These are phyloP conservation scores for Murraya paniculata DNA, from an alignment of 345 rosid species.

Conservation along the genomic window DNA sequence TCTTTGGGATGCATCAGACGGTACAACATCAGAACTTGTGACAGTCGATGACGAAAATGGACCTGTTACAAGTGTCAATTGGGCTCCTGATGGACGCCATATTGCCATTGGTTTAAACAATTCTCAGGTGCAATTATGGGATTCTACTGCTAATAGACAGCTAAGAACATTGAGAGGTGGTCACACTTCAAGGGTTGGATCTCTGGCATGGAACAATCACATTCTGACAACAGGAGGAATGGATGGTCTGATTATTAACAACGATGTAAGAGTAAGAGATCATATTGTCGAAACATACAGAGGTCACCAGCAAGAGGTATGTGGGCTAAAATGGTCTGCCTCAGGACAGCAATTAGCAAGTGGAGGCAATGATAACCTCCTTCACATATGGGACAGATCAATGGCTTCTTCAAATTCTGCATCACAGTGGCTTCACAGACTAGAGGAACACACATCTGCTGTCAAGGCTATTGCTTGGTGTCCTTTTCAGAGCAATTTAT, in stretches of 20 bases:
- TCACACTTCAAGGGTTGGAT: constrained; percentile 40
- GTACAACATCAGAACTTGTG: constrained; percentile 50
- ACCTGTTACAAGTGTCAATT: constrained; percentile 52
- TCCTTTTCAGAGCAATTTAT: constrained; percentile 52
- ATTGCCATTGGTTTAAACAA: constrained; percentile 51
- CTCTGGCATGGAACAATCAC: constrained; percentile 54
- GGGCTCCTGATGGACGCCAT: constrained; percentile 51
- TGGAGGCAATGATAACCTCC: constrained; percentile 48
- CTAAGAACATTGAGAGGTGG: constrained; percentile 40
- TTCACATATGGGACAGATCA: constrained; percentile 53
- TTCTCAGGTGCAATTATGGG: constrained; percentile 55
- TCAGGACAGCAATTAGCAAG: constrained; percentile 54
- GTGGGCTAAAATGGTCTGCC: constrained; percentile 55
- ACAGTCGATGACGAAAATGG: constrained; percentile 41
- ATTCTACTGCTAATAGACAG: constrained; percentile 32
- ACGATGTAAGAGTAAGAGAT: constrained; percentile 45
- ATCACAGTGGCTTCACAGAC: constrained; percentile 49
- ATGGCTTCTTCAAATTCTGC: constrained; percentile 38
- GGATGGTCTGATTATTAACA: constrained; percentile 46
- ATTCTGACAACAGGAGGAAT: constrained; percentile 50
- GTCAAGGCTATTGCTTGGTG: constrained; percentile 67
- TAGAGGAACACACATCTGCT: constrained; percentile 54
- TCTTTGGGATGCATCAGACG: constrained; percentile 49
- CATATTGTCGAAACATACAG: constrained; percentile 43
- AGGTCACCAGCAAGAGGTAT: constrained; percentile 51